These are phyloP conservation scores for Aureobasidium sp. DNA, from an alignment of 2,329 filamentous ascomycete genomes.

Conservation along the genomic window DNA sequence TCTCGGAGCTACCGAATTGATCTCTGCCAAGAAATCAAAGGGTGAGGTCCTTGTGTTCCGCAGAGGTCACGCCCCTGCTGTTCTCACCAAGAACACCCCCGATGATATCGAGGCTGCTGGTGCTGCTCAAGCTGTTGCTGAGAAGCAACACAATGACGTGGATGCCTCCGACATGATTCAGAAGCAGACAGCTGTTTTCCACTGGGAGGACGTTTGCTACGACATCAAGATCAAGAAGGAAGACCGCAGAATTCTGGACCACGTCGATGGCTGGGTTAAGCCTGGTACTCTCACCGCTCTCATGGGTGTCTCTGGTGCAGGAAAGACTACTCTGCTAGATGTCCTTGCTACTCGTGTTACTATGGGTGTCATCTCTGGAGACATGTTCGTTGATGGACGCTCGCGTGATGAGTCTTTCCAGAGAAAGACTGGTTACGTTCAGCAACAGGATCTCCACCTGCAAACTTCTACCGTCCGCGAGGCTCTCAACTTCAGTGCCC, in stretches of 20 bases:
- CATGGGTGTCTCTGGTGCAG: constrained; percentile 50
- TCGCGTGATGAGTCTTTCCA: constrained; percentile 77
- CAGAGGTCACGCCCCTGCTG: constrained; percentile 34
- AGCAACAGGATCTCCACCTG: constrained; percentile 87
- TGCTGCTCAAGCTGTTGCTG: constrained; percentile 14
- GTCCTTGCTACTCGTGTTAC: constrained; percentile 78
- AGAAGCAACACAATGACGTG: constrained; percentile 18
- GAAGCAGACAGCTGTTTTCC: constrained; percentile 38
- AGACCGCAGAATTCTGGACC: constrained; percentile 45
- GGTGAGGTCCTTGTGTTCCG: constrained; percentile 45
- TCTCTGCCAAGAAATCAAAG: constrained; percentile 45
- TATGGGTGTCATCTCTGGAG: constrained; percentile 81
- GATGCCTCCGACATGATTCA: constrained; percentile 33
- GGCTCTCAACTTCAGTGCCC: constrained; percentile 75
- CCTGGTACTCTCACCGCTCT: constrained; percentile 47
- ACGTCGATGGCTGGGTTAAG: constrained; percentile 50
- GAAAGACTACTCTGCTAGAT: constrained; percentile 64
- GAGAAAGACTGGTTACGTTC: constrained; percentile 84
- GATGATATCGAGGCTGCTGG: constrained; percentile 22
- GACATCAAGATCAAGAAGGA: constrained; percentile 48
- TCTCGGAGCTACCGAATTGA: constrained; percentile 39
- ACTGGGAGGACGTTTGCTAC: constrained; percentile 51
- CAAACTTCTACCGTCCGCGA: constrained; percentile 81
- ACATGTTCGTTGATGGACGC: constrained; percentile 75
- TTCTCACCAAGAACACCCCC: constrained; percentile 28